Percentiles rank a stretch among this genome's conserved stretches.
phyloP scores from a whole-genome alignment of 495 filamentous ascomycete species.

The Penicillium cosmopolitanum region DNA sequence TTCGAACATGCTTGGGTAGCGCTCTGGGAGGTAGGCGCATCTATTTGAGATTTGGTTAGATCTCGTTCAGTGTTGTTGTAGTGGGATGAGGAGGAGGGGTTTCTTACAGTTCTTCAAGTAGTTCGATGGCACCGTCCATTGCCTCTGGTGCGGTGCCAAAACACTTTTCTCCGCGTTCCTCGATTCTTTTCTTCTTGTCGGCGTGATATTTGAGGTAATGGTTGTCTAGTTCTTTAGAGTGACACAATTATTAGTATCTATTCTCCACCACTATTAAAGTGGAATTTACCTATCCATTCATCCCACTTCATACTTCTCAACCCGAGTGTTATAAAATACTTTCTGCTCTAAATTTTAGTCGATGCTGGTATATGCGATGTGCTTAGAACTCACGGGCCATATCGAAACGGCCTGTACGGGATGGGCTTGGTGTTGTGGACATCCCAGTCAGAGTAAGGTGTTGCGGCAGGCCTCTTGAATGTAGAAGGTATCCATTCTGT shows the following conservation, averaged over 20 bases:
- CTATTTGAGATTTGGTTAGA: conserved; percentile 27
- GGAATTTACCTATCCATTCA: conserved; percentile 73
- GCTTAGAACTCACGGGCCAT: conserved; percentile 62
- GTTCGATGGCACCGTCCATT: conserved; percentile 75
- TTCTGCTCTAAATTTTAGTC: conserved; percentile 30
- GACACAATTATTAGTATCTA: conserved; percentile 11
- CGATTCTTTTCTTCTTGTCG: conserved; percentile 71
- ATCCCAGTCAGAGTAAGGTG: conserved; percentile 74
- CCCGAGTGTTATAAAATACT: conserved; percentile 82
- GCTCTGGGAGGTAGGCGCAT: conserved; percentile 72
- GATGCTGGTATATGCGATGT: neutral
- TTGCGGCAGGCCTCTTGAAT: conserved; percentile 69
- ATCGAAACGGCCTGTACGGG: conserved; percentile 82
- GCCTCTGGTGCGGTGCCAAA: conserved; percentile 74
- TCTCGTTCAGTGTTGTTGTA: neutral
- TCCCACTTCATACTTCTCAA: conserved; percentile 76
- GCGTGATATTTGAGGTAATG: conserved; percentile 77
- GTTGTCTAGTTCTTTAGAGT: conserved; percentile 71
- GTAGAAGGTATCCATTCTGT: conserved; percentile 70
- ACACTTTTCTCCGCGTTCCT: conserved; percentile 71
- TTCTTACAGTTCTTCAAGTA: conserved; percentile 72
- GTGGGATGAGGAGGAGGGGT: neutral
- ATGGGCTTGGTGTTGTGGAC: conserved; percentile 72
- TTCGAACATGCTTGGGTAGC: conserved; percentile 75
- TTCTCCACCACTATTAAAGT: neutral